Evolutionary conservation across 2,329 filamentous ascomycete species (phyloP), one percentile per base, ranked within the genome.

Genomic region (Apiospora arundinis): DNA sequence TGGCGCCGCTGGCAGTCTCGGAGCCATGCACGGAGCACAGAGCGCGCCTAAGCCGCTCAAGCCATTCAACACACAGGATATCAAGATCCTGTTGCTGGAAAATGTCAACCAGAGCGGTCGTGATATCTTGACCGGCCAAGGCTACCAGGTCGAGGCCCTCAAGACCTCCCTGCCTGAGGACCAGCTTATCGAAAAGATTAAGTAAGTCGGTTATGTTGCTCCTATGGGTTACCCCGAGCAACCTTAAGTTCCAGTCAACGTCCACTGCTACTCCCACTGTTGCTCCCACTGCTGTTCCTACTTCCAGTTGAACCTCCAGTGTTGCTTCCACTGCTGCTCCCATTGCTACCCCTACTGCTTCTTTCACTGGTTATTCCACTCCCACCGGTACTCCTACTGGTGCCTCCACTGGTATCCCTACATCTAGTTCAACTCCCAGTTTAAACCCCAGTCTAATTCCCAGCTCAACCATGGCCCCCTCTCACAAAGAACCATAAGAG

Each of bases 131-230:
- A 90, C 85, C 71, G 87, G 85, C 71, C 95, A 99, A 83, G 96
- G 96, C 72, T 99, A 99, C 82, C 96, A 99, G 83, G 96, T 99
- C 45, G 96, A 99, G 84, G 90, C 91, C 68, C 85, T 95, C 75
- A 99, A 98, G 86, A 92, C 90, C 74, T 97, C 95, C 45, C 85
- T 99, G 71, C 92, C 94, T 0, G 96, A 99, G 81, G 94, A 96
- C 77, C 89, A 98, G 84, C 89, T 99, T 77, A 97, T 99, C 81
- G 92, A 97, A 85, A 99, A 97, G 88, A 99, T 99, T 80, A 90
- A 91, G 93, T 95, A 80, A 80, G 90, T 81, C 63, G 52, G 71
- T 48, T 63, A n/a, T n/a, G n/a, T n/a, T n/a, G n/a, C n/a, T n/a
- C n/a, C n/a, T n/a, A n/a, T n/a, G n/a, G n/a, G n/a, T n/a, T n/a